These are phyloP conservation scores for Phaeomoniella chlamydospora DNA, from an alignment of 2,329 filamentous ascomycete genomes.

Conservation along the genomic window DNA sequence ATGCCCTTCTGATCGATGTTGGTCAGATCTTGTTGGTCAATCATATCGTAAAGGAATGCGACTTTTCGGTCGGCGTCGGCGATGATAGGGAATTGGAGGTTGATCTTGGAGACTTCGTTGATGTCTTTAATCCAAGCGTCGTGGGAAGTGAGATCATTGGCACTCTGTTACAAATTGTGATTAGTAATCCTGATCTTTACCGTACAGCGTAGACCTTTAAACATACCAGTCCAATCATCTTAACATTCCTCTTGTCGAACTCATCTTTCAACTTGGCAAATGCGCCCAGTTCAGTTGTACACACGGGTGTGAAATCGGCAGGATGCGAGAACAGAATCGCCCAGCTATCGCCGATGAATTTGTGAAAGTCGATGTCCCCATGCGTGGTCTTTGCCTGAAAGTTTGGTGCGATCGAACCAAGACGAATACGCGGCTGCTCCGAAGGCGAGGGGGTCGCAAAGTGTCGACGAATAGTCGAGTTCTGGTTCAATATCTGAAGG, in stretches of 20 bases:
- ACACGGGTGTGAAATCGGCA: conserved; percentile 82
- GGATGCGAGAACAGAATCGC: conserved; percentile 58
- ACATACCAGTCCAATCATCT: conserved; percentile 66
- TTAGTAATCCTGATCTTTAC: not conserved
- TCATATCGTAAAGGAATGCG: conserved; percentile 66
- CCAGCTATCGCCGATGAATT: conserved; percentile 56
- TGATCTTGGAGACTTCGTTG: conserved; percentile 58
- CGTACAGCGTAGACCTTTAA: not conserved
- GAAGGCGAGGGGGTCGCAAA: conserved; percentile 4
- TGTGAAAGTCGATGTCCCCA: conserved; percentile 54
- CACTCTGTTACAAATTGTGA: conserved; percentile 30
- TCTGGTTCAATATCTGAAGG: not conserved
- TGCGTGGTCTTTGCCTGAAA: conserved; percentile 53
- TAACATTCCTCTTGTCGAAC: conserved; percentile 73
- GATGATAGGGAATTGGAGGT: conserved; percentile 65
- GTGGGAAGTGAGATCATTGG: conserved; percentile 75
- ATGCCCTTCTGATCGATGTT: conserved; percentile 72
- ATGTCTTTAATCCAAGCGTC: conserved; percentile 85
- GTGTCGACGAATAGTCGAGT: not conserved
- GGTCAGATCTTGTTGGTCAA: conserved; percentile 68
- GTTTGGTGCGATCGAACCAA: conserved; percentile 51
- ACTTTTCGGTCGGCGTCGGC: conserved; percentile 68
- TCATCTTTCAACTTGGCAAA: conserved; percentile 82
- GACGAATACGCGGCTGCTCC: conserved; percentile 39
- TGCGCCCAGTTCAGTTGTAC: conserved; percentile 87